Evolutionary conservation across 495 filamentous ascomycete genomes (phyloP), one percentile per base, ranked within the genome.

Genomic region (Durotheca rogersii): DNA sequence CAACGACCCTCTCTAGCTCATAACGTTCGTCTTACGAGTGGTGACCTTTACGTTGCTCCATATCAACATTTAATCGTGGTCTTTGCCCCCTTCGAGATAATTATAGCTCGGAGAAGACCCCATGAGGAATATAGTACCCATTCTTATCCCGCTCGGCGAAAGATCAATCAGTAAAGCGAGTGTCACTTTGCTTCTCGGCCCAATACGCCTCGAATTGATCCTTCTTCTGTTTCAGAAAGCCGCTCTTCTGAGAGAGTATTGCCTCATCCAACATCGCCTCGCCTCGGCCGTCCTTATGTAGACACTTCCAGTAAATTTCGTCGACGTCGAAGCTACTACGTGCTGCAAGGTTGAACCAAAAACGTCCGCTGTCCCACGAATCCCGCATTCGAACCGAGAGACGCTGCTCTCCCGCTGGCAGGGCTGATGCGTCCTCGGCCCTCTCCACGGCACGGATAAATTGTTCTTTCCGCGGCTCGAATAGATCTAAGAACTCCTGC

Each of bases 271-370:
- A 39, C 15, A 39, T 39, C 15, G 35, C 19, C 15, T 39, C 35
- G 6, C 35, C 35, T 18, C 7, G 35, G 15, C 35, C 35, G 3
- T 17, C 15, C 15, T 68, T 41, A 63, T 72, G 56, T 32, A 76
- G 54, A 14, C 58, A 48, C 25, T 51, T 46, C 68, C 65, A 74
- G 60, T 71, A 75, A 27, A 75, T 60, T 11, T 48, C 62, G 34
- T 73, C 72, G 11, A 73, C 36, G 47, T 71, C 69, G 41, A 72
- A 69, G 61, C 68, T 69, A 56, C 65, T 69, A 46, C 71, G 59
- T 51, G 64, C 57, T 23, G 58, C 69, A 54, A 67, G 67, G 44
- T 73, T 60, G 50, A 75, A 73, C 66, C 69, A 73, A 58, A 75
- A 75, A 41, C 62, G 66, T 23, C 63, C 52, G 25, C 57, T 68